Conservation (phyloP, 345 rosid species). For the Physaria fendleri region DNA sequence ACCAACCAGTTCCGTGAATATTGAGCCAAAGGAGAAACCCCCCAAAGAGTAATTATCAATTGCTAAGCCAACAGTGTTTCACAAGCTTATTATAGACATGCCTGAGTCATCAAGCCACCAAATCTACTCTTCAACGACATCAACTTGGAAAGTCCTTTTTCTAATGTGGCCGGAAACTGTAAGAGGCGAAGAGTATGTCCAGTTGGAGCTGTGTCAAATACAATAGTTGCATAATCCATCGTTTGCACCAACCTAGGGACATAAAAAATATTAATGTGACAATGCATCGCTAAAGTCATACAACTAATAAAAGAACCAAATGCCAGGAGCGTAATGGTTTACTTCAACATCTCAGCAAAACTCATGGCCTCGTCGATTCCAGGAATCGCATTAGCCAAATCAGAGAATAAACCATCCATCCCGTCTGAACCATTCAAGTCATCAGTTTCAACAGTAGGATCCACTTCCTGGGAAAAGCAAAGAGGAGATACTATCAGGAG, state of each 20-base stretch:
- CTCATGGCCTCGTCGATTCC: constrained; percentile 99
- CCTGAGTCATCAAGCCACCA: constrained; percentile 95
- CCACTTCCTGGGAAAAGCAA: constrained; percentile 67
- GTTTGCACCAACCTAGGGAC: constrained; percentile 85
- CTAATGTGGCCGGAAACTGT: constrained; percentile 92
- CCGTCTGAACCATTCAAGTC: constrained; percentile 63
- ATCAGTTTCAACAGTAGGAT: constrained; percentile 90
- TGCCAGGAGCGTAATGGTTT: constrained; percentile 13
- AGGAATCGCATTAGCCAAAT: constrained; percentile 92
- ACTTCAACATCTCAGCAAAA: constrained; percentile 98
- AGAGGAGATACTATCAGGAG: constrained; percentile 7
- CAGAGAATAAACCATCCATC: constrained; percentile 87
- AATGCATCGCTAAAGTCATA: not conserved
- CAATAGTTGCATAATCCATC: constrained; percentile 93
- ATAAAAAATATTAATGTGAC: not conserved
- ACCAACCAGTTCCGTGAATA: constrained; percentile 11
- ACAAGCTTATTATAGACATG: constrained; percentile 28
- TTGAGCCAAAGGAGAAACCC: not conserved
- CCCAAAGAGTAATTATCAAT: not conserved
- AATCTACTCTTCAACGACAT: constrained; percentile 87
- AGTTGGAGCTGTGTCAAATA: constrained; percentile 98
- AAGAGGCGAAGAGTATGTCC: constrained; percentile 93
- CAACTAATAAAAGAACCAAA: not conserved
- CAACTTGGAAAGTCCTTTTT: constrained; percentile 87
- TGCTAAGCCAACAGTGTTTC: not conserved